Percentiles rank a stretch among this genome's conserved stretches.
These are phyloP conservation scores for Rhynchosporium graminicola DNA, from an alignment of 2,329 filamentous ascomycete genomes.

Conservation along the genomic window DNA sequence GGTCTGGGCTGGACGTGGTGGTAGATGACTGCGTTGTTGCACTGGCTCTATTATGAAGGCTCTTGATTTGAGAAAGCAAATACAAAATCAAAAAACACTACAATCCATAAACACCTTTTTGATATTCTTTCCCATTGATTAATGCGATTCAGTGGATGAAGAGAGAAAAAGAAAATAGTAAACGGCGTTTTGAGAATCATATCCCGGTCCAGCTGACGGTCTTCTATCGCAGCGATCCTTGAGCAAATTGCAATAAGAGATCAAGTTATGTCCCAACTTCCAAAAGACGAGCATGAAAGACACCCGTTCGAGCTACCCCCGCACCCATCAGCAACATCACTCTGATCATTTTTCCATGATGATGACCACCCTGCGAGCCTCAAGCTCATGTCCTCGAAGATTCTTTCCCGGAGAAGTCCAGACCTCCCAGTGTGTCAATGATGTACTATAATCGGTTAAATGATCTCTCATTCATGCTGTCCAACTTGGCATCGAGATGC, in stretches of 20 bases:
- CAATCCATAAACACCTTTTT: conserved; percentile 8
- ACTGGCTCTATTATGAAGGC: conserved; percentile 13
- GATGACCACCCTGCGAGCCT: no score
- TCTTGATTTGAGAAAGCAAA: conserved; percentile 14
- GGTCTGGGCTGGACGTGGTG: conserved; percentile 13
- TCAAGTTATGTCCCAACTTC: no score
- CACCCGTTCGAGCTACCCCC: no score
- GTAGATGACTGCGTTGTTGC: conserved; percentile 17
- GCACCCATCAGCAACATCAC: no score
- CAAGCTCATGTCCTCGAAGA: background rate
- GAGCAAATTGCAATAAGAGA: no score
- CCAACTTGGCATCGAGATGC: background rate
- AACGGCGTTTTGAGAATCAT: no score
- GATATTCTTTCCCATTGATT: background rate
- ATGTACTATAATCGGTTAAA: background rate
- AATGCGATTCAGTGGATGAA: background rate
- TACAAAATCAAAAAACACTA: conserved; percentile 20
- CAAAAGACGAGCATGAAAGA: no score
- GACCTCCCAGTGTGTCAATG: background rate
- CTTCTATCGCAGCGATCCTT: no score
- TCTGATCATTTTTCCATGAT: no score
- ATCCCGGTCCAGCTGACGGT: no score
- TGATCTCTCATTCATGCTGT: background rate
- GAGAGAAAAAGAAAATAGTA: no score
- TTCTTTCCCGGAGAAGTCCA: background rate